These are phyloP conservation scores for Ceratonia siliqua DNA, from an alignment of 306 rosid species.

Conservation along the genomic window DNA sequence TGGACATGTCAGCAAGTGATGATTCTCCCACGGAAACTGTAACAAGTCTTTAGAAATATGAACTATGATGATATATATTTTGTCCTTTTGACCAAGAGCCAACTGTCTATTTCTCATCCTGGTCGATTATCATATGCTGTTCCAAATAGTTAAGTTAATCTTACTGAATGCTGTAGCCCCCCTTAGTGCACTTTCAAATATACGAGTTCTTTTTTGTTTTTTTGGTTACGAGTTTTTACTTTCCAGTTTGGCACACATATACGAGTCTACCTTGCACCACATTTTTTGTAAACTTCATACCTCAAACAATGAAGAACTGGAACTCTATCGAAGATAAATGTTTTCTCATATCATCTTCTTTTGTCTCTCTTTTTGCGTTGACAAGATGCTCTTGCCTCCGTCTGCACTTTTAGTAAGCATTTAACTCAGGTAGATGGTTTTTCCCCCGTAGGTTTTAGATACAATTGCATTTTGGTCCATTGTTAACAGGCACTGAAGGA, in stretches of 20 bases:
- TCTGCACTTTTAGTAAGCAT: neutral
- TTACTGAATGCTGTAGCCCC: slow-evolving; percentile 37
- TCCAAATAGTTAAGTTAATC: slow-evolving; percentile 38
- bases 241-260: neutral
- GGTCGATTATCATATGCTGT: slow-evolving; percentile 37
- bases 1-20: slow-evolving; percentile 45
- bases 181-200: slow-evolving; percentile 38
- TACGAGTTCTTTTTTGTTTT: slow-evolving; percentile 27
- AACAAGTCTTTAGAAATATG: slow-evolving; percentile 47
- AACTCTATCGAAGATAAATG: slow-evolving; percentile 4
- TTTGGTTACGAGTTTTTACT: slow-evolving; percentile 22
- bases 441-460: neutral
- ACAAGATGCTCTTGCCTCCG: neutral
- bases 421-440: neutral
- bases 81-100: slow-evolving; percentile 33
- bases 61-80: slow-evolving; percentile 38
- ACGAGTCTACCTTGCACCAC: slow-evolving; percentile 27
- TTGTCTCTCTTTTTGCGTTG: neutral
- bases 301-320: slow-evolving; percentile 36
- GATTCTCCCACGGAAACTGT: slow-evolving; percentile 43
- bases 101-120: slow-evolving; percentile 27
- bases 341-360: neutral
- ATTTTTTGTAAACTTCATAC: slow-evolving; percentile 26
- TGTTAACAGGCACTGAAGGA: neutral
- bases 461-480: neutral